Percentiles rank a stretch among this genome's conserved stretches.
These are phyloP conservation scores for Vigna trinervia DNA, from an alignment of 306 rosid genomes.

Conservation along the genomic window DNA sequence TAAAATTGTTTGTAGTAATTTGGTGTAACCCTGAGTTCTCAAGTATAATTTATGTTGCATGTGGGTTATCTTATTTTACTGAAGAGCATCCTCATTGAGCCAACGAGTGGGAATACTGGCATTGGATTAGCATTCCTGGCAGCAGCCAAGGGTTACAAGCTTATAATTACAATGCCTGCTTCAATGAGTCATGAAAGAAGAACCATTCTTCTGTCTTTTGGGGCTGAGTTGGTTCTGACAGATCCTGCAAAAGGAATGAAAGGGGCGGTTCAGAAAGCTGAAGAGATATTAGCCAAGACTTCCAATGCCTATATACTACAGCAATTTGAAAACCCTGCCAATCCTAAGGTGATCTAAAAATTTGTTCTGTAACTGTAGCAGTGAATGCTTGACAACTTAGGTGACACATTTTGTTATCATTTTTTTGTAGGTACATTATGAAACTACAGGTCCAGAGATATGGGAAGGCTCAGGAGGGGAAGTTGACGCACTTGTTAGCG, in stretches of 20 bases:
- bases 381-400: conserved; percentile 27
- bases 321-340: conserved; percentile 78
- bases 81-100: conserved; percentile 65
- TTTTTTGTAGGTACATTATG: conserved; percentile 63
- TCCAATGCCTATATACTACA: conserved; percentile 67
- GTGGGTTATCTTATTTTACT: conserved; percentile 36
- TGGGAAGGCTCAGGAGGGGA: conserved; percentile 67
- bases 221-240: conserved; percentile 68
- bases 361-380: conserved; percentile 7
- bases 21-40: conserved; percentile 38
- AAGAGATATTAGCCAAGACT: conserved; percentile 67
- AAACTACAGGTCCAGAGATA: conserved; percentile 77
- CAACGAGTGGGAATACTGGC: conserved; percentile 72
- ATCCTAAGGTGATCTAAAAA: conserved; percentile 61
- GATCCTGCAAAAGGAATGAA: conserved; percentile 69
- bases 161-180: conserved; percentile 75
- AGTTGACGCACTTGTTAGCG: conserved; percentile 66
- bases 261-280: conserved; percentile 76
- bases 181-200: conserved; percentile 76
- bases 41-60: conserved; percentile 26
- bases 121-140: conserved; percentile 76
- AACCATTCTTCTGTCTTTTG: conserved; percentile 64
- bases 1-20: background rate
- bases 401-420: background rate
- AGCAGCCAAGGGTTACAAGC: conserved; percentile 64